Evolutionary conservation across 345 rosid genomes (phyloP).

Genomic region (Cardiospermum halicacabum): DNA sequence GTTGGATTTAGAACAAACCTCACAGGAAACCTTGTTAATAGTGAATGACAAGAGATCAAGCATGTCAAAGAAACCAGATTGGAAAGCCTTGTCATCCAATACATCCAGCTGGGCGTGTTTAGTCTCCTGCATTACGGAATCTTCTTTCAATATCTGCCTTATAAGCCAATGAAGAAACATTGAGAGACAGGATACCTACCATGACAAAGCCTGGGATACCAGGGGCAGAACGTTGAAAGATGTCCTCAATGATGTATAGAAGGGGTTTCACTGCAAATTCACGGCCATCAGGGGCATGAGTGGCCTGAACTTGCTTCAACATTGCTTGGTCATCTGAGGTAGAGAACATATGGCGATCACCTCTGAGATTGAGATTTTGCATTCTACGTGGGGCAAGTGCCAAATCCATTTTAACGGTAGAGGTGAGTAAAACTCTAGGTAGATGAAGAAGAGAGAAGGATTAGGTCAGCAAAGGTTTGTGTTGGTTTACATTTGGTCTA

Average conservation of each 20-base stretch:
- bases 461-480: background rate
- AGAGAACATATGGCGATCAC: slow-evolving; percentile 30
- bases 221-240: slow-evolving; percentile 35
- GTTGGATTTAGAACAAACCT: slow-evolving; percentile 32
- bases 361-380: background rate
- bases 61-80: slow-evolving; percentile 29
- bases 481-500: slow-evolving; percentile 9
- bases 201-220: slow-evolving; percentile 1
- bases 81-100: slow-evolving; percentile 32
- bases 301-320: slow-evolving; percentile 51
- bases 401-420: slow-evolving; percentile 11
- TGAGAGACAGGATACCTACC: background rate
- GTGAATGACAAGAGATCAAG: slow-evolving; percentile 36
- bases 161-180: background rate
- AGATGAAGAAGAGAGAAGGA: background rate
- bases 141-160: background rate
- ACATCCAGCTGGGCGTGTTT: slow-evolving; percentile 21
- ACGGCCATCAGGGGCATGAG: slow-evolving; percentile 55
- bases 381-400: background rate
- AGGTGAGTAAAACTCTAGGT: background rate
- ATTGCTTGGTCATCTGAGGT: slow-evolving; percentile 49
- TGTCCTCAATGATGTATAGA: slow-evolving; percentile 44
- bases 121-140: slow-evolving; percentile 19
- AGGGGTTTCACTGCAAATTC: slow-evolving; percentile 36
- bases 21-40: slow-evolving; percentile 49